phyloP scores from a whole-genome alignment of 352 stramenopile genomes.

The Blastocystis sp. region DNA sequence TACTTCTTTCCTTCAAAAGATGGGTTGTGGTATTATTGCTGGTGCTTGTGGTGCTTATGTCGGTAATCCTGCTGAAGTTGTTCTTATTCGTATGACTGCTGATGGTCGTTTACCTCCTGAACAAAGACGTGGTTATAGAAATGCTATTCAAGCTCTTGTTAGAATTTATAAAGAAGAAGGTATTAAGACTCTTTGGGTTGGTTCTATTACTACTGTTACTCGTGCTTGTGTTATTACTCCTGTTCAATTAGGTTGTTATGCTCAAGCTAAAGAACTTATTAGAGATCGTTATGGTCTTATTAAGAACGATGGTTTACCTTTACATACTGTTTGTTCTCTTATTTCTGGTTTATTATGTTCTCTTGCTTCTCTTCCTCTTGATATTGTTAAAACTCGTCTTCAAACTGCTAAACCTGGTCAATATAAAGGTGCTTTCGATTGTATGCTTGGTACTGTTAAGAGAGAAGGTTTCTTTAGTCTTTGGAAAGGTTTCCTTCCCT shows the following conservation, averaged over 20 bases:
- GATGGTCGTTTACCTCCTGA: constrained; percentile 35
- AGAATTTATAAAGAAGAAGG: constrained; percentile 36
- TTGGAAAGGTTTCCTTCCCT: constrained; percentile 36
- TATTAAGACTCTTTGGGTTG: constrained; percentile 30
- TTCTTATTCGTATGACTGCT: constrained; percentile 17
- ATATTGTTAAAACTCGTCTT: constrained; percentile 37
- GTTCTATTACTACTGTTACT: constrained; percentile 23
- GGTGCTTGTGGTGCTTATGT: constrained; percentile 31
- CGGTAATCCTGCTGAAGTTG: constrained; percentile 31
- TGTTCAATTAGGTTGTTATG: constrained; percentile 30
- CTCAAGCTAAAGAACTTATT: constrained; percentile 35
- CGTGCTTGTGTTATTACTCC: constrained; percentile 23
- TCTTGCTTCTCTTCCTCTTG: constrained; percentile 33
- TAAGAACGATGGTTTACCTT: constrained; percentile 16
- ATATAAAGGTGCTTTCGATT: constrained; percentile 20
- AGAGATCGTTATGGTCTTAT: constrained; percentile 22
- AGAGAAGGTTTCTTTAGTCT: constrained; percentile 33
- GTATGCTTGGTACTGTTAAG: constrained; percentile 8
- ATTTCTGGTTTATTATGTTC: constrained; percentile 32
- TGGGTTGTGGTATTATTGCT: constrained; percentile 31
- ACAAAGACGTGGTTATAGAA: constrained; percentile 32
- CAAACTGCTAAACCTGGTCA: constrained; percentile 22
- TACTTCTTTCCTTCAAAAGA: constrained; percentile 19
- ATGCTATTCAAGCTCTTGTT: constrained; percentile 31
- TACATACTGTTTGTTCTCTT: constrained; percentile 27